phyloP scores from a whole-genome alignment of 73 alveolate species.

The Paramecium caudatum region DNA sequence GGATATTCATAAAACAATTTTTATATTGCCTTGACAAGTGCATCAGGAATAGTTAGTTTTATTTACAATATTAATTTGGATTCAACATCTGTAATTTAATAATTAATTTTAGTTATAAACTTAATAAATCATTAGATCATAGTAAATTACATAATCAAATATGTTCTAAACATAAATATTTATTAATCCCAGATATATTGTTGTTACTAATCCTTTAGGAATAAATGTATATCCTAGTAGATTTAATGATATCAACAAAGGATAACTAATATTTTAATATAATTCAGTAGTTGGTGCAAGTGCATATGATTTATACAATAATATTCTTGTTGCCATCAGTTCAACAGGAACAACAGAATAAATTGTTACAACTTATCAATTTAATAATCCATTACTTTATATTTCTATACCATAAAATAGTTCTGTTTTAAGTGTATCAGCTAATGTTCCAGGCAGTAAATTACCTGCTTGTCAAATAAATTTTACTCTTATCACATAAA shows the following conservation, averaged over 20 bases:
- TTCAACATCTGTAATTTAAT: too few species aligned
- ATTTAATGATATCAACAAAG: background rate
- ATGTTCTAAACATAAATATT: background rate
- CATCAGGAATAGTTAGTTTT: background rate
- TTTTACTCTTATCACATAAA: background rate
- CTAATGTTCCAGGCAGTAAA: background rate
- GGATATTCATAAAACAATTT: background rate
- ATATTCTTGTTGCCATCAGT: background rate
- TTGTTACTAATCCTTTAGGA: background rate
- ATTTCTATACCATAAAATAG: background rate
- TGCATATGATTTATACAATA: background rate
- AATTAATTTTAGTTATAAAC: too few species aligned
- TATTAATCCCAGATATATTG: background rate
- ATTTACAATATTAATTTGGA: too few species aligned
- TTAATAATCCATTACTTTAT: background rate
- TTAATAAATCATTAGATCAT: too few species aligned
- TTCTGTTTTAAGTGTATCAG: background rate
- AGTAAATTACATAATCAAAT: too few species aligned
- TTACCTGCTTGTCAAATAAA: background rate
- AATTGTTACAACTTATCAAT: background rate
- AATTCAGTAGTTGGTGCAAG: background rate
- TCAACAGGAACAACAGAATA: too few species aligned
- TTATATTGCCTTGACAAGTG: background rate
- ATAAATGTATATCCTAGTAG: background rate
- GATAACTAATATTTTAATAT: background rate